Conservation (phyloP, 2,329 filamentous ascomycete species). For the Berkeleyomyces basicola region DNA sequence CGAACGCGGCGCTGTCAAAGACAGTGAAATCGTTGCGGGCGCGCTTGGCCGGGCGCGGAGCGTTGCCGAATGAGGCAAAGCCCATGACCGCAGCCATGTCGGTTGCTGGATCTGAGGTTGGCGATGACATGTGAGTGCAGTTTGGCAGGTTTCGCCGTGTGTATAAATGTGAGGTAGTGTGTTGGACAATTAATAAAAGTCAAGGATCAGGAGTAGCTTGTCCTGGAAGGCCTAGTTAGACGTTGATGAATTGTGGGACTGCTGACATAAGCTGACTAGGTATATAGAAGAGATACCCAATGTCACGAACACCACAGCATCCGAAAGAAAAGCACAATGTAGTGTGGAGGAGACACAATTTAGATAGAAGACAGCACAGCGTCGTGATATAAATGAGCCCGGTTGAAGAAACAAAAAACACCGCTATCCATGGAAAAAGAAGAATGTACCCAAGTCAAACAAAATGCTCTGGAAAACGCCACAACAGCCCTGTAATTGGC, state of each 20-base stretch:
- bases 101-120: conserved; percentile 24
- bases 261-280: conserved; percentile 8
- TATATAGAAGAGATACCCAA: not conserved
- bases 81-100: conserved; percentile 55
- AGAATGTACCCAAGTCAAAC: conserved; percentile 1
- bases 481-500: not conserved
- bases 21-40: conserved; percentile 22
- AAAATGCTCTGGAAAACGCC: not conserved
- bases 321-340: not conserved
- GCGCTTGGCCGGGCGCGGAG: conserved; percentile 44
- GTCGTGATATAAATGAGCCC: not conserved
- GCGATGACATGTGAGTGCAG: not conserved
- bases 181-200: not conserved
- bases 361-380: not conserved
- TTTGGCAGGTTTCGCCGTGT: not conserved
- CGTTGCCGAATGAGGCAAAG: conserved; percentile 51
- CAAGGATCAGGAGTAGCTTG: too few species aligned
- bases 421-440: not conserved
- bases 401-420: not conserved
- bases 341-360: not conserved
- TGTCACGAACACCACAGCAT: not conserved
- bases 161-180: not conserved
- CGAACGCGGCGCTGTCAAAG: not conserved
- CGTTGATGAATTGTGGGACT: conserved; percentile 1
- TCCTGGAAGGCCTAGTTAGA: not conserved